Base-by-base conservation (phyloP, 371 early-diverging fungal species). In the Mucor racemosus region DNA sequence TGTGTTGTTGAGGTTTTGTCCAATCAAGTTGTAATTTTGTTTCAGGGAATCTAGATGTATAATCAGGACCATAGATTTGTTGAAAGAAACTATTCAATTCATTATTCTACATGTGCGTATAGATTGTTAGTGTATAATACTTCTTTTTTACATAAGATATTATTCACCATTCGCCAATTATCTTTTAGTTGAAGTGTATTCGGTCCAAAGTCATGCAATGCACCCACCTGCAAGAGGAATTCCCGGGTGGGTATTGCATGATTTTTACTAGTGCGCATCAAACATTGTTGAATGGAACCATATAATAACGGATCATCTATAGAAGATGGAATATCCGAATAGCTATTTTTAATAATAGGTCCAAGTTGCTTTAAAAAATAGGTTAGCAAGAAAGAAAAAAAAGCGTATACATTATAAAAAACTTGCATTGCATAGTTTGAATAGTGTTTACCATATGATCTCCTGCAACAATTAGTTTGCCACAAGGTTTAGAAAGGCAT, bases 141-240 rank as follows among this genome's bases (percentile, higher is more conserved):
- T 26, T 26, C 26, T 26, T 26, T 26, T 26, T 26, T 26, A 26
- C 3, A 26, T 26, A 26, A 1, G 26, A 3, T 26, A 26, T 26
- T 26, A 46, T 17, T 46, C 74, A 85, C 87, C 88, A 87, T 87
- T 36, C 88, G 73, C 74, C 86, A 87, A 69, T 87, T 87, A 26
- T 87, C 88, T 62, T 80, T 77, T 3, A 87, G 76, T 58, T 87
- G 86, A 9, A 82, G 76, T 3, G 86, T 87, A 55, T 79, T 81
- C 4, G 85, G 88, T 5, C 86, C 86, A 65, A 84, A 79, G 44
- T 84, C 84, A 67, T 75, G 73, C 35, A 50, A 64, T 36, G 72
- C 61, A 11, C 71, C 75, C 34, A 76, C 75, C 40, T 76, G 69
- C 21, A 81, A 62, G 46, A 82, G 63, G 34, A 78, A 78, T 48